phyloP scores from a whole-genome alignment of 2,329 filamentous ascomycete species.

The Fusarium sp. region DNA sequence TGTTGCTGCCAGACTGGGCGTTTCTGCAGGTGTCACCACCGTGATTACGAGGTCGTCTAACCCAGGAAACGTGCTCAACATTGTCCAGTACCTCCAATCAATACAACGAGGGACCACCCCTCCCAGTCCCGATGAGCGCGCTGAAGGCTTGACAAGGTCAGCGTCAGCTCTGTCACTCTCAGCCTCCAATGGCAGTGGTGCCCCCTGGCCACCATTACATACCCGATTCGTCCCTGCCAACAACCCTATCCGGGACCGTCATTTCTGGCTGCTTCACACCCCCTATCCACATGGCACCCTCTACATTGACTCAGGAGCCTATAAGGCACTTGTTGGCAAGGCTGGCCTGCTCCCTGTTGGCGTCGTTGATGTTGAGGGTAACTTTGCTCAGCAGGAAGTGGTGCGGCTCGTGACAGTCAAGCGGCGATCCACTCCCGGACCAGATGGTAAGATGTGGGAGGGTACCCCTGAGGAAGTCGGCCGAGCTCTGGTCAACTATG shows the following conservation, averaged over 20 bases:
- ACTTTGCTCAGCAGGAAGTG: slow-evolving; percentile 91
- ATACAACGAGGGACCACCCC: slow-evolving; percentile 32
- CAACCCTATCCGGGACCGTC: slow-evolving; percentile 88
- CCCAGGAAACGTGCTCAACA: slow-evolving; percentile 89
- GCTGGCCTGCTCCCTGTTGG: slow-evolving; percentile 90
- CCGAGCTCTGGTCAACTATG: slow-evolving; percentile 91
- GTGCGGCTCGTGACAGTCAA: slow-evolving; percentile 87
- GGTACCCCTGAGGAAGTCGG: slow-evolving; percentile 78
- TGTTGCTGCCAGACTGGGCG: slow-evolving; percentile 89
- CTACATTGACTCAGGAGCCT: slow-evolving; percentile 92
- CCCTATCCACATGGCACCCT: slow-evolving; percentile 89
- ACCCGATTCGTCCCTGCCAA: slow-evolving; percentile 90
- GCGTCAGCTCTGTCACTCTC: slow-evolving; percentile 57
- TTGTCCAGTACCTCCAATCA: slow-evolving; percentile 74
- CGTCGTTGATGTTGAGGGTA: slow-evolving; percentile 89
- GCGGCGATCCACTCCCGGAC: slow-evolving; percentile 57
- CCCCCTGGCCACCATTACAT: slow-evolving; percentile 74
- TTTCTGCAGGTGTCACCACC: slow-evolving; percentile 93
- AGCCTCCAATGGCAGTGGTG: slow-evolving; percentile 42
- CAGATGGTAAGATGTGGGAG: slow-evolving; percentile 61
- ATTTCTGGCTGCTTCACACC: slow-evolving; percentile 97
- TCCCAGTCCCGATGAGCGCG: slow-evolving; percentile 44
- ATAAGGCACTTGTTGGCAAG: slow-evolving; percentile 82
- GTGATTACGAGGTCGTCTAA: slow-evolving; percentile 95
- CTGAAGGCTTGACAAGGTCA: slow-evolving; percentile 54